Base-by-base conservation (phyloP, 345 rosid genomes). In the Eucalyptus camaldulensis region DNA sequence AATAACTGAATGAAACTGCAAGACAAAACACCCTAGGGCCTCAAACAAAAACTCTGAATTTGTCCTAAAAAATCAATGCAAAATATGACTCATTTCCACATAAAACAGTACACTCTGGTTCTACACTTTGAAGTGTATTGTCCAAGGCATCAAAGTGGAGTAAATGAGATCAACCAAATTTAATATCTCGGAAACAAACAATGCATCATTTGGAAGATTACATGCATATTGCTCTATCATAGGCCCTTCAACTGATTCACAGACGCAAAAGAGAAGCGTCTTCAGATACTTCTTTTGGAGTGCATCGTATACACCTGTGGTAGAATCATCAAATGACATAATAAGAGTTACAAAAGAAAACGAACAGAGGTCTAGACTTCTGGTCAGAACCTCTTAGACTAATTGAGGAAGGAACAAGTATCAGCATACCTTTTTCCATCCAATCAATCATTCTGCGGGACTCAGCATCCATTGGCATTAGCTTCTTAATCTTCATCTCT, bases 401-500 rank as follows among this genome's bases (percentile, higher is more conserved):
- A n/a, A 80, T 72, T 8, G n/a, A 49, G 33, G 40, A 37, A 80
- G 43, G 19, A 51, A 50, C 21, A 27, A 27, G 54, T 67, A 87
- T 81, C n/a, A 40, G 31, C 91, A 86, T 92, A 92, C 99, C 99
- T 96, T 97, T 98, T 94, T 98, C 99, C 99, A 97, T 97, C 99
- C 99, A 97, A 88, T 98, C 99, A 86, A 98, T 97, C 93, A 98
- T 90, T 86, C 99, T 93, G 88, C 99, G 97, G 51, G 99, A 96
- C 93, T 96, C 99, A 1, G 96, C 94, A 93, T 98, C 99, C 95
- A 96, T 90, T 4, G 99, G 99, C 99, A 98, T 96, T 85, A 98
- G 92, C 95, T 97, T 98, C 94, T 97, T 98, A 91, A 98, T 98
- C 95, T 95, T 98, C 96, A 95, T 96, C 93, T 98, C 99, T 98